A percentile compares a stretch with the other conserved stretches of the same genome.
phyloP scores from a whole-genome alignment of 352 stramenopile genomes.

The Phytophthora pluvialis region DNA sequence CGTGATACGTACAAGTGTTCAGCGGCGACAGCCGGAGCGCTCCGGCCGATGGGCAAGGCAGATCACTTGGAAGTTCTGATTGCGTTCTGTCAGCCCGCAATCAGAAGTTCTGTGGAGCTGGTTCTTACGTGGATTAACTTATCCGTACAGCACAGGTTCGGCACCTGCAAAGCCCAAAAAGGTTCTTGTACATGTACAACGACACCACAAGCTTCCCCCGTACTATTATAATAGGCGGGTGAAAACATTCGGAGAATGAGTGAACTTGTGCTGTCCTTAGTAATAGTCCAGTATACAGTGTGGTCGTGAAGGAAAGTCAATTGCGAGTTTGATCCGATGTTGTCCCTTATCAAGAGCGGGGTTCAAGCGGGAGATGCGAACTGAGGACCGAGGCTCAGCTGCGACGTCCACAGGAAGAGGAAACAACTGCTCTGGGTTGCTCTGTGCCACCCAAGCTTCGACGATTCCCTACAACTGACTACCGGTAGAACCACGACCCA shows the following conservation, averaged over 20 bases:
- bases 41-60: conserved; percentile 23
- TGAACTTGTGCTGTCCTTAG: too few relatives aligned
- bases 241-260: too few relatives aligned
- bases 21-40: conserved; percentile 13
- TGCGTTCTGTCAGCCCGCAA: neutral
- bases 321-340: too few relatives aligned
- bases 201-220: neutral
- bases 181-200: conserved; percentile 3
- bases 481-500: neutral
- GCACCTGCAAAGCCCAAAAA: conserved; percentile 1
- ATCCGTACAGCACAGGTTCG: neutral
- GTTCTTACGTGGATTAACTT: neutral
- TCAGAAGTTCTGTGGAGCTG: neutral
- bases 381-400: too few relatives aligned
- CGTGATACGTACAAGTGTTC: conserved; percentile 17
- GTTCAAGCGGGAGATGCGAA: too few relatives aligned
- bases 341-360: too few relatives aligned
- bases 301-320: too few relatives aligned
- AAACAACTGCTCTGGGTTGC: neutral
- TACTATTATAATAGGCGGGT: too few relatives aligned
- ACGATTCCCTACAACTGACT: neutral
- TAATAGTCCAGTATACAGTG: too few relatives aligned
- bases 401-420: neutral
- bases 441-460: neutral
- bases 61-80: conserved; percentile 21